Conservation (phyloP, 805 yeast genomes). For the Kluyveromyces aestuarii region DNA sequence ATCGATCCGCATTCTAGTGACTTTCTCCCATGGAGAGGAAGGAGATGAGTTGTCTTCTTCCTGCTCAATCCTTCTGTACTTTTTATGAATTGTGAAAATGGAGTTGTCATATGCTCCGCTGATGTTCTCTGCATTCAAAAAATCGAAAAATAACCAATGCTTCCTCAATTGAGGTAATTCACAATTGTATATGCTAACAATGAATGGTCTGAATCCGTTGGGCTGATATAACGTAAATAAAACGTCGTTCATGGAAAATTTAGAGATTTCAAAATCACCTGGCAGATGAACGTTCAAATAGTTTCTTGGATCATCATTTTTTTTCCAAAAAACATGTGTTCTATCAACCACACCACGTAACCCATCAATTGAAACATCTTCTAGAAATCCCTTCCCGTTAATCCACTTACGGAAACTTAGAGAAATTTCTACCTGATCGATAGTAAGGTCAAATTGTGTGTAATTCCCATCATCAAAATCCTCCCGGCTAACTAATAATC, state of each 20-base stretch:
- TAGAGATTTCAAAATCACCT: conserved; percentile 90
- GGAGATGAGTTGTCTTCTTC: conserved; percentile 12
- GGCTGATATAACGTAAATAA: conserved; percentile 80
- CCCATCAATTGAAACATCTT: conserved; percentile 73
- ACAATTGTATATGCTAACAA: conserved; percentile 80
- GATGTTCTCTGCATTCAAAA: conserved; percentile 72
- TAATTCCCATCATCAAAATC: conserved; percentile 82
- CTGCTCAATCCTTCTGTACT: conserved; percentile 11
- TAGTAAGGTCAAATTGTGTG: conserved; percentile 88
- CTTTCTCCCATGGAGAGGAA: conserved; percentile 42
- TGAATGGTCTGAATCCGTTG: conserved; percentile 67
- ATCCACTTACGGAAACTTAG: conserved; percentile 81
- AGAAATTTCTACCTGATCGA: conserved; percentile 75
- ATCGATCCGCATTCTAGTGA: conserved; percentile 77
- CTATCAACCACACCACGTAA: conserved; percentile 90
- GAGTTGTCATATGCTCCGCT: conserved; percentile 93
- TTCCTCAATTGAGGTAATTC: conserved; percentile 72
- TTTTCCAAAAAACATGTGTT: conserved; percentile 75
- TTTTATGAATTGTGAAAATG: conserved; percentile 78
- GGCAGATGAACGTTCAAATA: conserved; percentile 65
- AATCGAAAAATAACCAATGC: conserved; percentile 89
- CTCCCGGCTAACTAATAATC: conserved; percentile 27
- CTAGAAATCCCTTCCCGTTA: conserved; percentile 79
- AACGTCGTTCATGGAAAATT: conserved; percentile 75
- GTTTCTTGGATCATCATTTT: conserved; percentile 73